Conservation (phyloP, 768 basidiomycete species). For the Suillus paluster region DNA sequence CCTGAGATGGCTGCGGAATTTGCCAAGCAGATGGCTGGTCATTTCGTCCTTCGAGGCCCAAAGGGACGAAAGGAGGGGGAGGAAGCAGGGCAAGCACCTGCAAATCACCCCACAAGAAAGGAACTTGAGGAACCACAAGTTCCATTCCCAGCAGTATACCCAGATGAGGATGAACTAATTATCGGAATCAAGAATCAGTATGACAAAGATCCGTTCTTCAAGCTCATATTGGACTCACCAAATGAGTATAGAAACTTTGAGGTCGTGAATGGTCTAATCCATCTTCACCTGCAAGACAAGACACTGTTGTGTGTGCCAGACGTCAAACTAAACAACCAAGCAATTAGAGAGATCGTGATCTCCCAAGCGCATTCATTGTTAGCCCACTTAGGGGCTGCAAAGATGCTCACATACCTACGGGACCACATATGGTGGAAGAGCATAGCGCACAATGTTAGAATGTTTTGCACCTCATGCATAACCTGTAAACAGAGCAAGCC, state of each 20-base stretch:
- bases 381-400: slow-evolving; percentile 27
- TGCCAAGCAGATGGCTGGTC: too few relatives aligned
- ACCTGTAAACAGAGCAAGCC: slow-evolving; percentile 28
- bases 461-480: slow-evolving; percentile 25
- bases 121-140: too few relatives aligned
- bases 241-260: not conserved
- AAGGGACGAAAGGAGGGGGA: too few relatives aligned
- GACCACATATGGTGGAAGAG: slow-evolving; percentile 33
- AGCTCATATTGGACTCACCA: not conserved
- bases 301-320: too few relatives aligned
- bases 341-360: too few relatives aligned
- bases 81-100: too few relatives aligned
- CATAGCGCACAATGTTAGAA: slow-evolving; percentile 17
- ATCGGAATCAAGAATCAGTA: too few relatives aligned
- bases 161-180: not conserved
- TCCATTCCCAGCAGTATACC: not conserved
- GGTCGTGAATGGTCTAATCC: not conserved
- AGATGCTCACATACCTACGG: slow-evolving; percentile 28
- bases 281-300: too few relatives aligned
- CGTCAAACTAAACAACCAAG: too few relatives aligned
- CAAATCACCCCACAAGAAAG: too few relatives aligned
- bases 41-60: too few relatives aligned
- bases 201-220: not conserved
- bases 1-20: too few relatives aligned
- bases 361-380: slow-evolving; percentile 21